phyloP scores from a whole-genome alignment of 257 asterid species.

The Solanum lignicaule region DNA sequence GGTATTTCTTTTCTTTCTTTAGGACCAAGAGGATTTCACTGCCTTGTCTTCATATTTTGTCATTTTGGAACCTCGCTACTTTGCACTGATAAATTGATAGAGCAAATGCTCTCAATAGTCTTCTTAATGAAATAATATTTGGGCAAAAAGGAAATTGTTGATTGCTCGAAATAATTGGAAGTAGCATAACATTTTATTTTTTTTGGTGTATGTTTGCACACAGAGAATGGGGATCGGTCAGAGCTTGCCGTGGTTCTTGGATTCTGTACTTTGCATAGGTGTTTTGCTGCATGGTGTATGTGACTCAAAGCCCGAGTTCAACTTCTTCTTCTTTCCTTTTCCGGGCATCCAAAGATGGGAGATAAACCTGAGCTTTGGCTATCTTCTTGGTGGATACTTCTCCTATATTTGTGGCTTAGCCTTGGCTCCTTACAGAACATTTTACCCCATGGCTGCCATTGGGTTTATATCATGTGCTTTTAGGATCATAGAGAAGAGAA shows the following conservation, averaged over 20 bases:
- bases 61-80: not conserved
- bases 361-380: conserved; percentile 63
- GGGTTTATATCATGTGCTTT: conserved; percentile 63
- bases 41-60: not conserved
- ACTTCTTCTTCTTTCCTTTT: conserved; percentile 54
- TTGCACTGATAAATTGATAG: not conserved
- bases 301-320: conserved; percentile 69
- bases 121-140: not conserved
- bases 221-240: conserved; percentile 68
- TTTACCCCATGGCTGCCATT: conserved; percentile 65
- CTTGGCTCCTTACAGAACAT: conserved; percentile 57
- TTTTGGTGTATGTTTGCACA: conserved; percentile 14
- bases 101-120: not conserved
- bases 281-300: conserved; percentile 74
- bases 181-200: not conserved
- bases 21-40: not conserved
- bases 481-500: conserved; percentile 54
- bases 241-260: conserved; percentile 69
- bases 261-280: conserved; percentile 63
- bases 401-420: conserved; percentile 66
- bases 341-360: conserved; percentile 54
- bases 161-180: not conserved
- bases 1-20: conserved; percentile 27
- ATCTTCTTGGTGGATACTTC: conserved; percentile 63
- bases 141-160: not conserved